These are phyloP conservation scores for Sugiyamaella boreocaroliniensis DNA, from an alignment of 805 yeast species.

Conservation along the genomic window DNA sequence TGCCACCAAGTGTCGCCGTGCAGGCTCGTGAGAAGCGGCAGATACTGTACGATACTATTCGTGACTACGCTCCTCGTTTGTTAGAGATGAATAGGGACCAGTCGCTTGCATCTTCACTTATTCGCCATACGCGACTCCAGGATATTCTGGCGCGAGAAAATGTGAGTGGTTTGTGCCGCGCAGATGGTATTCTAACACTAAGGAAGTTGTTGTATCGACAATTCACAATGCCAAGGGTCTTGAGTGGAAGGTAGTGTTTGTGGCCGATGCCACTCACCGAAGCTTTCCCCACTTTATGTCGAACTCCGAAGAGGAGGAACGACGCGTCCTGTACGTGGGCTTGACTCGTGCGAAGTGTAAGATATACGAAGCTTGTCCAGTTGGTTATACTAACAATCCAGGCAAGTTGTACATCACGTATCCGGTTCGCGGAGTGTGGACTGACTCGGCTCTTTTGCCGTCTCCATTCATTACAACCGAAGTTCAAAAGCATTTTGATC, in stretches of 20 bases:
- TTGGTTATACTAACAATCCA: not conserved
- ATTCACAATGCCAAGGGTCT: constrained; percentile 90
- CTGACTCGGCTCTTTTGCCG: not conserved
- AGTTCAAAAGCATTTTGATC: not conserved
- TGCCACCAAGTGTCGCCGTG: not conserved
- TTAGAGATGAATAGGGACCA: not conserved
- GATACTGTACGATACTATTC: not conserved
- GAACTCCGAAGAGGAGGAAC: constrained; percentile 17
- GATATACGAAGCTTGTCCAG: not conserved
- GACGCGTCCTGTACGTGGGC: constrained; percentile 25
- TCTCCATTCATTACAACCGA: constrained; percentile 3
- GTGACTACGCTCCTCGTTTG: not conserved
- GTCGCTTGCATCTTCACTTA: not conserved
- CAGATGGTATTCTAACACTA: constrained; percentile 12
- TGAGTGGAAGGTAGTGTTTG: constrained; percentile 89
- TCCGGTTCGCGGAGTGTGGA: not conserved
- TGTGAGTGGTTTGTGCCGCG: constrained; percentile 5
- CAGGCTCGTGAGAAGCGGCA: not conserved
- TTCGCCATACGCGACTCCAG: constrained; percentile 2
- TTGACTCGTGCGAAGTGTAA: constrained; percentile 23
- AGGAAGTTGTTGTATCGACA: constrained; percentile 55
- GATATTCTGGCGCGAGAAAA: not conserved
- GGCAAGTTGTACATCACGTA: constrained; percentile 5
- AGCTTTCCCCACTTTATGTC: constrained; percentile 14
- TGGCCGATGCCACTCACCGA: constrained; percentile 9